Evolutionary conservation across 2,329 filamentous ascomycete species (phyloP).

Genomic region (Cladosporium colombiae): DNA sequence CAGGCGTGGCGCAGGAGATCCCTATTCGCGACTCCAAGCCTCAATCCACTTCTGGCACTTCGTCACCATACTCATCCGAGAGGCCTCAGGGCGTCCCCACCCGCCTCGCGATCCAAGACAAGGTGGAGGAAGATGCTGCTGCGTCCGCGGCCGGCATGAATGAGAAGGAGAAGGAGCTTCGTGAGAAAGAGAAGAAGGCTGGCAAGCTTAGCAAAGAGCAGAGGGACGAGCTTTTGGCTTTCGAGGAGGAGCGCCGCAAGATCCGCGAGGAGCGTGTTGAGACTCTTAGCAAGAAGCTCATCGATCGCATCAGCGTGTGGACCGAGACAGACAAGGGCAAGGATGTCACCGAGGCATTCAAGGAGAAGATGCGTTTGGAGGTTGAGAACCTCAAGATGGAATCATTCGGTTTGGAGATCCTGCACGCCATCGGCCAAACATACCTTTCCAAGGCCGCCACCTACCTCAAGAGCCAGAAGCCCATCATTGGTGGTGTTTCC

Average conservation of each 20-base stretch:
- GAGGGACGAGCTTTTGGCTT: slow-evolving; percentile 83
- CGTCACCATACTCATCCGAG: slow-evolving; percentile 42
- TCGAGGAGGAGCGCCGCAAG: slow-evolving; percentile 79
- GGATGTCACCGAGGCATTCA: slow-evolving; percentile 86
- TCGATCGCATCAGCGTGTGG: slow-evolving; percentile 90
- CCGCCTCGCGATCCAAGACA: slow-evolving; percentile 85
- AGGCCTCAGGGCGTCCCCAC: slow-evolving; percentile 64
- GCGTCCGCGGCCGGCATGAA: slow-evolving; percentile 65
- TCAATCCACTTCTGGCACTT: slow-evolving; percentile 39
- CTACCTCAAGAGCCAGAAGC: slow-evolving; percentile 92
- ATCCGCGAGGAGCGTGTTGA: slow-evolving; percentile 89
- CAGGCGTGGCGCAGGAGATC: slow-evolving; percentile 26
- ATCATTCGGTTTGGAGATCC: slow-evolving; percentile 92
- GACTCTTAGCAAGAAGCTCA: slow-evolving; percentile 77
- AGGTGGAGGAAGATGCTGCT: slow-evolving; percentile 74
- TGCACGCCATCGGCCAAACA: slow-evolving; percentile 90
- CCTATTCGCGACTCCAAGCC: slow-evolving; percentile 28
- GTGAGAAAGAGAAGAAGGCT: slow-evolving; percentile 88
- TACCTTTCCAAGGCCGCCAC: slow-evolving; percentile 86
- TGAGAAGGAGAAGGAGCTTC: slow-evolving; percentile 72
- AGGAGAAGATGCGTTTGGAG: slow-evolving; percentile 90
- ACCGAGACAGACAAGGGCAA: slow-evolving; percentile 90
- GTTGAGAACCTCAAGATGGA: slow-evolving; percentile 99
- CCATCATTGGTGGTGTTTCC: slow-evolving; percentile 76
- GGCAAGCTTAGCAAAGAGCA: slow-evolving; percentile 85